Base-by-base conservation (phyloP, 305 asterid species). In the Fraxinus velutina region DNA sequence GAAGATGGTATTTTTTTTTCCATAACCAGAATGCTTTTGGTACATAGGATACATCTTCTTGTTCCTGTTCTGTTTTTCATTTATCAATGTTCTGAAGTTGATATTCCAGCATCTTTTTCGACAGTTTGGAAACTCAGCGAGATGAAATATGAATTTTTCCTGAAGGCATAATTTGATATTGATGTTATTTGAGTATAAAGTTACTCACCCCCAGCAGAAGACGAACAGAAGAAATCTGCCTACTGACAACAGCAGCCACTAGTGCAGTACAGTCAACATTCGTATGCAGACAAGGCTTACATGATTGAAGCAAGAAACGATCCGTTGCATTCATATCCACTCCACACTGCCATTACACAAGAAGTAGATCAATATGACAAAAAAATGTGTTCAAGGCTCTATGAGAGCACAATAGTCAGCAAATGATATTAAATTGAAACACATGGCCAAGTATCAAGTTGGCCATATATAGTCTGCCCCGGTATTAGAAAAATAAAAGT, bases 221-320 rank as follows among this genome's bases (percentile, higher is more conserved):
- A 75, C 79, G 89, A 64, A 93, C 98, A 19, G 83, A 92, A 68
- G 93, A 89, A 73, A 87, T 87, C 86, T 93, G 98, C 84, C 94
- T 86, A 83, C 92, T 87, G 85, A 93, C 94, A 76, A 92, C 80
- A 62, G 98, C 97, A 72, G 93, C 97, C 78, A 88, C 97, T 78
- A 93, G 94, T 42, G 96, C 93, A 39, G 87, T 83, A 79, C 96
- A 92, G 87, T 92, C 92, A 9, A 80, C 89, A 86, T 89, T 93
- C 81, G 95, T 81, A 84, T 92, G 94, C 84, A 93, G 89, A 85
- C 91, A 88, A 68, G 97, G 97, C 81, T 92, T 92, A 80, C 81
- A 82, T 44, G 97, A 93, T 75, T 89, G 97, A 81, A 93, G 93
- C 89, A 93, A 85, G 81, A 92, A 85, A 29, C 97, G 97, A 39